phyloP scores from a whole-genome alignment of 2,329 filamentous ascomycete species.

The Alternaria metachromatica region DNA sequence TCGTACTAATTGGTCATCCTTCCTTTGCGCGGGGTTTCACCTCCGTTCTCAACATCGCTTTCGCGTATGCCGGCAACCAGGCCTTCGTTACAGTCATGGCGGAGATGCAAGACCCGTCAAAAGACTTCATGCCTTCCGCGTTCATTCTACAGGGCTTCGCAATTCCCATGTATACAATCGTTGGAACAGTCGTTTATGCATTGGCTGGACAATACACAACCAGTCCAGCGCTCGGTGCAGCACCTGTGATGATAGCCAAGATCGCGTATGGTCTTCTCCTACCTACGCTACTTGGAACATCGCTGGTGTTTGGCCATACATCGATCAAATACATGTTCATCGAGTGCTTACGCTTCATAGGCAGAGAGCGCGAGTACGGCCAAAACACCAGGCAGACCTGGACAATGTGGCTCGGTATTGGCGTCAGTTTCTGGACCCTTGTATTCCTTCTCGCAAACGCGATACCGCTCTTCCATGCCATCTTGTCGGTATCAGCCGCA shows the following conservation, averaged over 20 bases:
- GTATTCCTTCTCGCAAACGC: slow-evolving; percentile 71
- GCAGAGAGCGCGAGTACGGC: background rate
- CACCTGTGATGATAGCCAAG: slow-evolving; percentile 61
- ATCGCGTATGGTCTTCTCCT: slow-evolving; percentile 71
- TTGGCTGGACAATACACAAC: slow-evolving; percentile 66
- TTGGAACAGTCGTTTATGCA: slow-evolving; percentile 69
- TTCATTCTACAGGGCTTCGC: slow-evolving; percentile 58
- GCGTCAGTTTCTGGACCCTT: slow-evolving; percentile 61
- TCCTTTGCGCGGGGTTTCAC: slow-evolving; percentile 13
- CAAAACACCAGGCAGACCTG: slow-evolving; percentile 39
- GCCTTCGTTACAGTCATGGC: slow-evolving; percentile 71
- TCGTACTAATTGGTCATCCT: background rate
- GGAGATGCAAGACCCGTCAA: slow-evolving; percentile 64
- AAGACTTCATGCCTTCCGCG: slow-evolving; percentile 66
- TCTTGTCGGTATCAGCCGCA: slow-evolving; percentile 65
- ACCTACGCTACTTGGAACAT: slow-evolving; percentile 72
- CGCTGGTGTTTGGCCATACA: slow-evolving; percentile 71
- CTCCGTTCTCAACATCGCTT: slow-evolving; percentile 64
- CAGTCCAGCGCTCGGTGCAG: slow-evolving; percentile 69
- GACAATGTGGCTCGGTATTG: slow-evolving; percentile 40
- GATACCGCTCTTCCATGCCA: slow-evolving; percentile 70
- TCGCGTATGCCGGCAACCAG: slow-evolving; percentile 69
- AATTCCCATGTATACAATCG: slow-evolving; percentile 66
- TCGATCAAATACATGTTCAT: slow-evolving; percentile 69
- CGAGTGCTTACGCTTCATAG: slow-evolving; percentile 60